A percentile compares a stretch with the other conserved stretches of the same genome.
Conservation (phyloP, 2,329 filamentous ascomycete species). For the Neonectria punicea region DNA sequence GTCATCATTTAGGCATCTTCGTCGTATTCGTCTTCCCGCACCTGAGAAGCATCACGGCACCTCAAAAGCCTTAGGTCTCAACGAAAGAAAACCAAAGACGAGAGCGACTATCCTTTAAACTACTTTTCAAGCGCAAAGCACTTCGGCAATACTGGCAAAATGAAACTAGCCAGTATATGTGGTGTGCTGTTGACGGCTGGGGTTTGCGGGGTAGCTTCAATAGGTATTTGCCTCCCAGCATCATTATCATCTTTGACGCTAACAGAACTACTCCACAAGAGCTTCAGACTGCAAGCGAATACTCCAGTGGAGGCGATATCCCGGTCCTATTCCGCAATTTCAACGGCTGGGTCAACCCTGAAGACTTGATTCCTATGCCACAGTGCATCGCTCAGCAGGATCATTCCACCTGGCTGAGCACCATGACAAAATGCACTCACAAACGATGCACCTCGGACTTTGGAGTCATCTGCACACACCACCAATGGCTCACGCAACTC, state of each 20-base stretch:
- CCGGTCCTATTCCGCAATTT: neutral
- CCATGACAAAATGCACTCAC: slow-evolving; percentile 28
- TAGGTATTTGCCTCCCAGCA: slow-evolving; percentile 1
- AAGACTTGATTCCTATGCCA: slow-evolving; percentile 29
- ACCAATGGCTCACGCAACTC: slow-evolving; percentile 31
- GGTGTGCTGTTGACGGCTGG: neutral
- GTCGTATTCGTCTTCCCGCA: neutral
- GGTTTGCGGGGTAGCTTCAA: neutral
- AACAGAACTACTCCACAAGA: neutral
- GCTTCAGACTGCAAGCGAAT: neutral
- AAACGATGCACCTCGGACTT: slow-evolving; percentile 28
- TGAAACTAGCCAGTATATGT: neutral
- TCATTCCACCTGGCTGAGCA: slow-evolving; percentile 16
- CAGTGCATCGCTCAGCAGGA: slow-evolving; percentile 33
- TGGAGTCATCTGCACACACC: slow-evolving; percentile 26
- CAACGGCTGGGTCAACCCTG: slow-evolving; percentile 29
- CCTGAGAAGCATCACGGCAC: neutral
- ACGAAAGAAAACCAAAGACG: neutral
- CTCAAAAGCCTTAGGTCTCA: neutral
- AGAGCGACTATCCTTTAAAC: neutral
- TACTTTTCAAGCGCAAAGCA: neutral
- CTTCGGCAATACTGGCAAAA: neutral
- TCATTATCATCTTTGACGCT: neutral
- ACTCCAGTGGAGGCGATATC: neutral
- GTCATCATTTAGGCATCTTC: neutral